A percentile compares a stretch with the other conserved stretches of the same genome.
Evolutionary conservation across 768 basidiomycete species (phyloP).

Genomic region (Lactarius indigo): DNA sequence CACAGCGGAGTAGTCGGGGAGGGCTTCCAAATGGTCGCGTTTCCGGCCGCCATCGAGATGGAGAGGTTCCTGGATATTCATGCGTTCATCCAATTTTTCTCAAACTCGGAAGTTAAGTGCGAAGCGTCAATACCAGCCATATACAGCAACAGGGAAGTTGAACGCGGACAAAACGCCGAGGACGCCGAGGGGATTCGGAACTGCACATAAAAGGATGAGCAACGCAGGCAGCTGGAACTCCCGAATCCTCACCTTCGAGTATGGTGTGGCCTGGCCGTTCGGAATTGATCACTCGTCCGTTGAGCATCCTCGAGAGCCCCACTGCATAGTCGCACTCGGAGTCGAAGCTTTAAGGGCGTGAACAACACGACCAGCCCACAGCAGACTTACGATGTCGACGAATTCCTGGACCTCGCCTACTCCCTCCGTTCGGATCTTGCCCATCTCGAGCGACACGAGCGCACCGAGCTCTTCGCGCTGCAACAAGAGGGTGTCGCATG

Average conservation of each 20-base stretch:
- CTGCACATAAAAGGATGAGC: conserved; percentile 37
- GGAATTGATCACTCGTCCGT: conserved; percentile 80
- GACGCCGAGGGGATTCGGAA: conserved; percentile 84
- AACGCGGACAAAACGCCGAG: conserved; percentile 81
- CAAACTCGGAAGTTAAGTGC: conserved; percentile 17
- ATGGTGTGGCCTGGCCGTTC: conserved; percentile 91
- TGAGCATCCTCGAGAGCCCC: conserved; percentile 92
- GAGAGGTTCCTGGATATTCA: conserved; percentile 71
- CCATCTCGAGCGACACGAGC: conserved; percentile 85
- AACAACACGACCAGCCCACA: neutral
- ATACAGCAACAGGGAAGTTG: conserved; percentile 95
- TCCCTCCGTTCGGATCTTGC: conserved; percentile 88
- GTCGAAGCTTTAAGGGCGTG: conserved; percentile 2
- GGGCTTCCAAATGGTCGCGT: conserved; percentile 95
- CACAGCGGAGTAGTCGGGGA: conserved; percentile 85
- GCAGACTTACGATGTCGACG: conserved; percentile 76
- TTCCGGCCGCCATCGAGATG: conserved; percentile 83
- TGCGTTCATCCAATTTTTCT: neutral
- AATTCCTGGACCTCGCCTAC: conserved; percentile 94
- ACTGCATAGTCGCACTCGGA: conserved; percentile 89
- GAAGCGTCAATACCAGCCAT: conserved; percentile 63
- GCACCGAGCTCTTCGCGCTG: conserved; percentile 78
- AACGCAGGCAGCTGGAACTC: neutral
- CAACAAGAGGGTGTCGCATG: conserved; percentile 5
- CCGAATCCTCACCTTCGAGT: conserved; percentile 59